Evolutionary conservation across 2,329 filamentous ascomycete species (phyloP).

Genomic region (Sporothrix brasiliensis): DNA sequence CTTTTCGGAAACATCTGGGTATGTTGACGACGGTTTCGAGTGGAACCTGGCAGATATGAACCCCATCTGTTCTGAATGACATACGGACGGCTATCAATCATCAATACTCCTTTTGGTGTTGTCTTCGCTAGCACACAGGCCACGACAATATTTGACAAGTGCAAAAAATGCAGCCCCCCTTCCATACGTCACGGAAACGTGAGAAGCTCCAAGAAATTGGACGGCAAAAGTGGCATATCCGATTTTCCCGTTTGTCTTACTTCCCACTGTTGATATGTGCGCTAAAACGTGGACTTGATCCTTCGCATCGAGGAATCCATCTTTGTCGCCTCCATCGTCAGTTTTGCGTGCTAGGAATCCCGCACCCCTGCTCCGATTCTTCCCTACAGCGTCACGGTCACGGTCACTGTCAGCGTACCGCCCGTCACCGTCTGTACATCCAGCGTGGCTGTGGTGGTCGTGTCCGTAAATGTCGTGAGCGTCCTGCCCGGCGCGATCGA

Average conservation of each 20-base stretch:
- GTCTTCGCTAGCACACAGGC: too few species aligned
- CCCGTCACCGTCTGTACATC: constrained; percentile 3
- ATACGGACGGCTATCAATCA: too few species aligned
- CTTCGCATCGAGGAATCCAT: too few species aligned
- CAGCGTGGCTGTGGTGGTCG: neutral
- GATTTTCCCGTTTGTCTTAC: neutral
- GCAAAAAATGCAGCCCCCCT: too few species aligned
- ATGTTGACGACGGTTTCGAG: constrained; percentile 7
- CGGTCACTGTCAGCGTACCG: constrained; percentile 23
- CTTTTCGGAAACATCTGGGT: constrained; percentile 8
- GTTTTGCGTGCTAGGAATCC: neutral
- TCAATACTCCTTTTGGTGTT: too few species aligned
- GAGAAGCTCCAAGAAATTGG: too few species aligned
- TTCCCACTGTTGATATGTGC: neutral
- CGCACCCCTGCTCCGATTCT: neutral
- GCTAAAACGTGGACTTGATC: neutral
- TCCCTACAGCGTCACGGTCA: neutral
- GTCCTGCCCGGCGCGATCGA: constrained; percentile 27
- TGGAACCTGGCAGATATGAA: constrained; percentile 22
- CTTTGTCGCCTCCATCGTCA: neutral
- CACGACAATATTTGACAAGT: too few species aligned
- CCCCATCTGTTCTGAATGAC: neutral
- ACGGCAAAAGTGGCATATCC: neutral
- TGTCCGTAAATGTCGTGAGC: neutral
- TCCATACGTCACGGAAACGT: too few species aligned